Evolutionary conservation across 1,284 basidiomycete genomes (phyloP), one percentile per base, ranked within the genome.

Genomic region (Rhodotorula glutinis): DNA sequence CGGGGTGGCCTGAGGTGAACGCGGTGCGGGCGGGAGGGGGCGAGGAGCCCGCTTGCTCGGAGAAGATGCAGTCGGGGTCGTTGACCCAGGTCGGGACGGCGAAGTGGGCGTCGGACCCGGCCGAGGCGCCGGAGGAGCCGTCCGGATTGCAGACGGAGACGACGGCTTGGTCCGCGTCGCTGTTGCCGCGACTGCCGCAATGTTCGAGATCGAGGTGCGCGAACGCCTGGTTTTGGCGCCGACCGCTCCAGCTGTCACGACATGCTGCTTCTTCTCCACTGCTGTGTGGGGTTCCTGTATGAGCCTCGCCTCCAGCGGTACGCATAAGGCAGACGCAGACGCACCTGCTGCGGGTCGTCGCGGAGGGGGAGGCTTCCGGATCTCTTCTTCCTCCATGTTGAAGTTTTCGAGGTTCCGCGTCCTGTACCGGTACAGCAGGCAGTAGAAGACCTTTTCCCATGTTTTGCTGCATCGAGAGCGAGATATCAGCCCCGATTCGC

Each of bases 391-490:
- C 53, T 88, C 85, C 79, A 80, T 80, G 74, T 82, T 82, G 77
- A 85, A 85, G 79, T 87, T 83, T 76, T 88, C 86, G 52, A 90
- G 78, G 69, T 85, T 85, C 71, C 83, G 84, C 61, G 82, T 82
- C 51, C 91, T 85, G 79, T 94, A 95, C 72, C 87, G 86, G 64
- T 87, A 82, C 17, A 97, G 82, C 17, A 95, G 81, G 76, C 90
- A 88, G 79, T 96, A 97, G 58, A 95, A 89, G 0, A 89, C 89
- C 79, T 96, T 96, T 78, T 95, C 91, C 90, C 91, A 92, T 29
- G 89, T 92, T 67, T 86, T 85, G 66, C 86, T 85, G 54, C 17
- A 8, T 38, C 25, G 85, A 85, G 41, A 82, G 81, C 75, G 73
- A 81, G 19, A 5, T 30, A 27, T 60, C 64, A 69, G 67, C 49